Base-by-base conservation (phyloP, 2,329 filamentous ascomycete species). In the Huntiella decipiens region DNA sequence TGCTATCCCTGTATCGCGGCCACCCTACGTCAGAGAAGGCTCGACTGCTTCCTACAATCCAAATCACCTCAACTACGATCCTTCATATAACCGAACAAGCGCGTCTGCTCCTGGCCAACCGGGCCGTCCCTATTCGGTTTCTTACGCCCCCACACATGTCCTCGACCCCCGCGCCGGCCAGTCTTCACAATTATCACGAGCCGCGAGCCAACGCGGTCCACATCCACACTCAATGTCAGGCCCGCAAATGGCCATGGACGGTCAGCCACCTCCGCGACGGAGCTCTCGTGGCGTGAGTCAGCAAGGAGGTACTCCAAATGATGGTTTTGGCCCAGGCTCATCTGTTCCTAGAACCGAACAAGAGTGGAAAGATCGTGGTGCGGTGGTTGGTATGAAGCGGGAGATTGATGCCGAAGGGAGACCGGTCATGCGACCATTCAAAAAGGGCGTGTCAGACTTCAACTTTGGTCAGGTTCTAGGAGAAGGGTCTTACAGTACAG, bases 361-460 rank as follows among this genome's bases (percentile, higher is more conserved):
- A 55, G 88, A 96, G 52, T 96, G 91, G 91, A 84, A 93, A 62
- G 88, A 98, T 37, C 78, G 80, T 50, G 91, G 91, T 38, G 88
- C 91, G n/a, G 86, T 88, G 1, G 77, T 92, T 22, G 78, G 79
- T 13, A 71, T 87, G 44, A 74, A 82, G 48, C 79, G 84, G 58
- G 87, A 95, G 57, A 71, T 86, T 19, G 91, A 96, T 60, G 74
- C 82, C 28, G 83, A 79, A 53, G 91, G 91, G 15, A 82, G 84
- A 53, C 77, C 83, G 3, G 71, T 93, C 6, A 71, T 85, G 51
- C 78, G 84, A 51, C 79, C 83, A 49, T 79, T 96, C 45, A 96
- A 96, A 62, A 98, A 98, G 60, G 91, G 91, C 2, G 91, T 98
- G 38, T 83, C 91, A 53, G 91, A 98, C 64, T 98, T 98, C 62